Conservation (phyloP, 352 stramenopile genomes). For the Globisporangium ultimum region DNA sequence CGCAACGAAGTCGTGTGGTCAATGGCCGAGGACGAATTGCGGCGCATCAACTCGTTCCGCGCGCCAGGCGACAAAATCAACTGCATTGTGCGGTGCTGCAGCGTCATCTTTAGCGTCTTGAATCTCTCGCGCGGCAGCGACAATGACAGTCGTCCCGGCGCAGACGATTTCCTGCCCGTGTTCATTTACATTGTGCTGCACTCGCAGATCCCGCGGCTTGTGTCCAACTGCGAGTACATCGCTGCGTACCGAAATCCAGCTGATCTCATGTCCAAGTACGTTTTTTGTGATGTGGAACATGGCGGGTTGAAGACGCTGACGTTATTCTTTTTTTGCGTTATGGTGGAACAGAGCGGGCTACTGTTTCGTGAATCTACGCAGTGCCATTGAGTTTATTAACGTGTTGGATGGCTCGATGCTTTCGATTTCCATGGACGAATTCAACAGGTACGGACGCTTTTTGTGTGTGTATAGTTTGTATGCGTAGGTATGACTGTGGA, state of each 20-base stretch:
- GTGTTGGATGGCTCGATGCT: slow-evolving; percentile 84
- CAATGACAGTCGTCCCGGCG: slow-evolving; percentile 56
- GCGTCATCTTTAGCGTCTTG: slow-evolving; percentile 88
- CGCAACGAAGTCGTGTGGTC: slow-evolving; percentile 89
- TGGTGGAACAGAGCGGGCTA: slow-evolving; percentile 66
- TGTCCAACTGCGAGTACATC: slow-evolving; percentile 92
- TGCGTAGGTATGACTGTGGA: too few relatives aligned
- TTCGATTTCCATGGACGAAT: slow-evolving; percentile 75
- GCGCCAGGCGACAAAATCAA: slow-evolving; percentile 90
- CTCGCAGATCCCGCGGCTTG: slow-evolving; percentile 80
- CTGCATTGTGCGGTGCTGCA: slow-evolving; percentile 86
- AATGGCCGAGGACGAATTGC: slow-evolving; percentile 86
- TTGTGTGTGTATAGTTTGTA: background rate
- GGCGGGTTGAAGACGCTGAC: too few relatives aligned
- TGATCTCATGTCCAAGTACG: slow-evolving; percentile 89
- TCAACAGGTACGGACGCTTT: slow-evolving; percentile 47
- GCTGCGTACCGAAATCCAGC: slow-evolving; percentile 82
- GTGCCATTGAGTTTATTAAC: slow-evolving; percentile 88
- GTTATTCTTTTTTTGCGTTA: too few relatives aligned
- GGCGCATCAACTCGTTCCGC: slow-evolving; percentile 85
- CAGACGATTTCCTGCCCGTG: slow-evolving; percentile 90
- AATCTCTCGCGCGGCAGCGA: slow-evolving; percentile 69
- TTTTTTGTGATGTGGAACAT: background rate
- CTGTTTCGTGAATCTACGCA: slow-evolving; percentile 91
- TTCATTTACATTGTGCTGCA: slow-evolving; percentile 93